These are phyloP conservation scores for Xylaria sp. DNA, from an alignment of 2,329 filamentous ascomycete species.

Conservation along the genomic window DNA sequence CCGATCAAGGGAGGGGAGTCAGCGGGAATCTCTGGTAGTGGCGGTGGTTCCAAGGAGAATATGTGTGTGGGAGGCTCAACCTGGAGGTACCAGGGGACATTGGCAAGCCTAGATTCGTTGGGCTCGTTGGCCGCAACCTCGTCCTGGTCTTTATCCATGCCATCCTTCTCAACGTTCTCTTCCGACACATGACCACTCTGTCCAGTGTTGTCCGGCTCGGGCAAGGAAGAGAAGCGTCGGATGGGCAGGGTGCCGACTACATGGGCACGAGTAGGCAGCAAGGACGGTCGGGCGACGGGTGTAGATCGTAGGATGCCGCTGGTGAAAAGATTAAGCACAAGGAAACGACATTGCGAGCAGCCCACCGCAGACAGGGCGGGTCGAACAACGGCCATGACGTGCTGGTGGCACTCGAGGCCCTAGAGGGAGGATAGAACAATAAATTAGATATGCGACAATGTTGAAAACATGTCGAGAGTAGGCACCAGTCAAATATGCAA, in stretches of 20 bases:
- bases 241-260: constrained; percentile 25
- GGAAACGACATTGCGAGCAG: constrained; percentile 48
- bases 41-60: constrained; percentile 58
- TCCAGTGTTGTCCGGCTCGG: constrained; percentile 17
- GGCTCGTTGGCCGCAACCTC: constrained; percentile 22
- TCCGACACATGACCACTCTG: constrained; percentile 21
- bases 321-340: constrained; percentile 47
- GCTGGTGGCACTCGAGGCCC: background rate
- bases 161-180: background rate
- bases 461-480: background rate
- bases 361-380: constrained; percentile 44
- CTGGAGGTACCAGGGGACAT: constrained; percentile 82
- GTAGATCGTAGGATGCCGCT: constrained; percentile 31
- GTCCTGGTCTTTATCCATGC: constrained; percentile 15
- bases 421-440: background rate
- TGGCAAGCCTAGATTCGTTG: constrained; percentile 36
- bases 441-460: background rate
- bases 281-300: constrained; percentile 34
- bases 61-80: constrained; percentile 69
- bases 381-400: constrained; percentile 44
- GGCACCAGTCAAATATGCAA: background rate
- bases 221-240: constrained; percentile 40
- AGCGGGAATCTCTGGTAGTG: constrained; percentile 67
- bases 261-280: constrained; percentile 10
- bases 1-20: constrained; percentile 77